Base-by-base conservation (phyloP, 192 early-diverging fungal species). In the Coemansia sp. region DNA sequence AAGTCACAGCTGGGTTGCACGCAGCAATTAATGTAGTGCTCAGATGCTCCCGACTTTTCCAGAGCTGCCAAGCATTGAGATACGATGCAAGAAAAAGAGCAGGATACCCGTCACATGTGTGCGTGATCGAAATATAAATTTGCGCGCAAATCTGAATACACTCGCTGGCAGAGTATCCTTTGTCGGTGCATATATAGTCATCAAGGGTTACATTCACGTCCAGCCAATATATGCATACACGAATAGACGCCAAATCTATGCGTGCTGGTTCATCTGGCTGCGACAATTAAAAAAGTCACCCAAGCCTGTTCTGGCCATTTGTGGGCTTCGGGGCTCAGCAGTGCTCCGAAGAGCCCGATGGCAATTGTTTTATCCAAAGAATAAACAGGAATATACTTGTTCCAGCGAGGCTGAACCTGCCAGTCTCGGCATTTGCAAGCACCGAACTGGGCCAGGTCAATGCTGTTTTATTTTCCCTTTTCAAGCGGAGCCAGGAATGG, bases 81-180 rank as follows among this genome's bases (percentile, higher is more conserved):
- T 35, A 35, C 8, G 32, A 12, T 47, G 12, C 14, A 47, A 47
- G n/a, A 47, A n/a, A n/a, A 3, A 10, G n/a, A 2, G n/a, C n/a
- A 47, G 43, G 43, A 47, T 17, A 17, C 15, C 15, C 14, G n/a
- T 47, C 43, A 47, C 43, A 47, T 47, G 43, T 47, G 43, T 47
- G 43, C 43, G 43, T 47, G 43, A 47, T 47, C 43, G 43, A 47
- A 47, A 47, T 47, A 47, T 47, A 47, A n/a, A n/a, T 47, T 35
- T 35, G 32, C 7, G 32, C 32, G 6, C 32, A 35, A 35, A 35
- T 35, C 32, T 35, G 32, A 32, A 32, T 32, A 32, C 4, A 32
- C 29, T 45, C 43, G n/a, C 43, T n/a, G 43, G 14, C 12, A 12
- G 5, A 47, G 43, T 47, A 47, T 47, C 43, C 43, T 47, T n/a